Evolutionary conservation across 1,284 basidiomycete species (phyloP).

Genomic region (Phellinidium pouzarii): DNA sequence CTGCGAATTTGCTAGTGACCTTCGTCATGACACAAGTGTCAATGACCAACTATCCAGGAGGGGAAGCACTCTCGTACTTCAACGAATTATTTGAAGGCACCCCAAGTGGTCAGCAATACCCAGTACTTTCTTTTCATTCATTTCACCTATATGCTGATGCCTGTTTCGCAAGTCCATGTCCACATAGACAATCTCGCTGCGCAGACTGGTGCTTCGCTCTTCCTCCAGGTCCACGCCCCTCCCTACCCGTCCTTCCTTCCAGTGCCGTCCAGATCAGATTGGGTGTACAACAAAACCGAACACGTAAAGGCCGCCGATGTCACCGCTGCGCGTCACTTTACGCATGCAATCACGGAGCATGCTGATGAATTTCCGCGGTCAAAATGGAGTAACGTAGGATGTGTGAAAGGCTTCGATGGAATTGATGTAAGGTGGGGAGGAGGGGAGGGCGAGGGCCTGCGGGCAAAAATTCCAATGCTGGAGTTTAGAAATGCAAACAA

Average conservation of each 20-base stretch:
- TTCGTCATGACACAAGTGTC: conserved; percentile 53
- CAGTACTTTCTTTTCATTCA: background rate
- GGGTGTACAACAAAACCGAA: conserved; percentile 80
- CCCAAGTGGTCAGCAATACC: conserved; percentile 27
- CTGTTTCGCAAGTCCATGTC: conserved; percentile 41
- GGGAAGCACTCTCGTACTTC: conserved; percentile 61
- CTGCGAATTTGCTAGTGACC: conserved; percentile 47
- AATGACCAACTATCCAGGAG: conserved; percentile 85
- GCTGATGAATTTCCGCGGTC: conserved; percentile 17
- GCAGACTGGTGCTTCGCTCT: conserved; percentile 88
- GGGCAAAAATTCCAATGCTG: conserved; percentile 27
- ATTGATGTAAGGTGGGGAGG: conserved; percentile 33
- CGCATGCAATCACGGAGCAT: conserved; percentile 56
- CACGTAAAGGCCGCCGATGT: conserved; percentile 40
- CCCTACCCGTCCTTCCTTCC: conserved; percentile 42
- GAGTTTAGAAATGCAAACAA: conserved; percentile 38
- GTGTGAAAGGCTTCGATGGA: conserved; percentile 42
- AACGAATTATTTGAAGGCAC: conserved; percentile 42
- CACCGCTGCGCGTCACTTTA: conserved; percentile 36
- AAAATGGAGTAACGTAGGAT: conserved; percentile 36
- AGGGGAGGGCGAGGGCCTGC: conserved; percentile 21
- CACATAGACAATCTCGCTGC: conserved; percentile 81
- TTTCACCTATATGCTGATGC: background rate
- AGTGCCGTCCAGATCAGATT: conserved; percentile 27
- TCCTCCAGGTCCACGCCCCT: conserved; percentile 65